phyloP scores from a whole-genome alignment of 2,329 filamentous ascomycete genomes.

The Drechslera avenae region DNA sequence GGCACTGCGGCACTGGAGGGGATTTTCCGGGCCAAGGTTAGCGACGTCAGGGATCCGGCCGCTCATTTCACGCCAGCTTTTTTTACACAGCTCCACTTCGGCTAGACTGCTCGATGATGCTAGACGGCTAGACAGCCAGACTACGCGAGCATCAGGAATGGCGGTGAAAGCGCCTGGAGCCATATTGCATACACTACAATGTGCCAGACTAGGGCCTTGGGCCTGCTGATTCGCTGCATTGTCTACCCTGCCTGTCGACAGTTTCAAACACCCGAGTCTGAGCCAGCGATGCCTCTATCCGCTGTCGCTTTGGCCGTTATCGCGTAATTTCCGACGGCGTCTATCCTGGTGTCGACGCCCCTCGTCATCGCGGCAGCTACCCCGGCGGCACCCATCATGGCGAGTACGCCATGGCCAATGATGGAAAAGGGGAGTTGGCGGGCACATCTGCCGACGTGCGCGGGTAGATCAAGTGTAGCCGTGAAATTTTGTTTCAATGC shows the following conservation, averaged over 20 bases:
- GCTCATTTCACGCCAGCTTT: slow-evolving; percentile 27
- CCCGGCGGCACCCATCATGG: neutral
- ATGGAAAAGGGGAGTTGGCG: neutral
- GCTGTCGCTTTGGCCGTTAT: slow-evolving; percentile 4
- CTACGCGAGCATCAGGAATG: slow-evolving; percentile 8
- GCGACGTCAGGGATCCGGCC: slow-evolving; percentile 22
- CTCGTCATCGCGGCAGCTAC: slow-evolving; percentile 1
- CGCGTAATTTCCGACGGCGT: slow-evolving; percentile 4
- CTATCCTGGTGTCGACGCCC: neutral
- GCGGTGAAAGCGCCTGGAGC: slow-evolving; percentile 15
- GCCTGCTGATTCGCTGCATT: slow-evolving; percentile 6
- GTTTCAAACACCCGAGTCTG: slow-evolving; percentile 9
- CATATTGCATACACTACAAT: slow-evolving; percentile 1
- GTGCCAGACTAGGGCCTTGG: neutral
- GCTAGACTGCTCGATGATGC: neutral
- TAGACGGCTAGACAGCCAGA: too few species aligned
- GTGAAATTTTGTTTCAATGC: slow-evolving; percentile 15
- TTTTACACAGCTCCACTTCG: slow-evolving; percentile 15
- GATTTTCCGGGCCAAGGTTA: slow-evolving; percentile 34
- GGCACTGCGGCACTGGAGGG: slow-evolving; percentile 19
- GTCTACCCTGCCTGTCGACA: slow-evolving; percentile 1
- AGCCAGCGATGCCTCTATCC: slow-evolving; percentile 3
- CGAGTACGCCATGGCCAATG: neutral
- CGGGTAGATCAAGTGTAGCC: slow-evolving; percentile 1
- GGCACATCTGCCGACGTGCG: slow-evolving; percentile 9